Evolutionary conservation across 352 stramenopile species (phyloP), one percentile per base, ranked within the genome.

Genomic region (Plasmopara halstedii): DNA sequence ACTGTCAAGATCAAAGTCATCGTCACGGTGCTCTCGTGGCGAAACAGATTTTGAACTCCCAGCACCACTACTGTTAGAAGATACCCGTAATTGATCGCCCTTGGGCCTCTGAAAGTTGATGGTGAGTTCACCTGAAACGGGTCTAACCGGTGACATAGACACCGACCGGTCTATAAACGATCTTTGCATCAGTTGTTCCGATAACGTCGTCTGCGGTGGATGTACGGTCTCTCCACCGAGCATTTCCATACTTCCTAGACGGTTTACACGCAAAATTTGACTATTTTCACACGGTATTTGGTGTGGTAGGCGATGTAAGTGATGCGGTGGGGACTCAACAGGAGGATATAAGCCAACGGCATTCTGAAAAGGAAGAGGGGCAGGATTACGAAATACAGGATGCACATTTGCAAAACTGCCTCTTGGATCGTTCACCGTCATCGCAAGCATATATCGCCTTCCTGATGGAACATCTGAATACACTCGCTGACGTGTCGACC

Each of bases 241-340:
- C 57, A 79, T 78, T 44, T 83, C 63, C 41, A 84, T 67, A 34
- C 47, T 58, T 23, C 73, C 75, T 56, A 84, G 73, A 10, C 75
- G 67, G 44, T 83, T 83, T 23, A 90, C 72, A 2, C 79, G 75
- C n/a, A 90, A 25, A 47, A 88, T 86, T 18, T 76, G 65, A 15
- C 80, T 83, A 25, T 85, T 64, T 25, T 49, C 45, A 36, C 66
- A 84, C 6, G 49, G 41, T 4, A 44, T 35, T 20, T 44, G 50
- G 21, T 42, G 43, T 37, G 36, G 44, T 13, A 43, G 26, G 23
- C 31, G 32, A 31, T 50, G 19, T 35, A 26, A n/a, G 14, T 56
- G 56, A 10, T 29, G 44, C n/a, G 23, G 35, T 19, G 45, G 25
- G 3, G 39, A 46, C 33, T 33, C 42, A 38, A 53, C 50, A 6